Percentiles rank a stretch among this genome's conserved stretches.
These are phyloP conservation scores for Knoxdaviesia capensis DNA, from an alignment of 2,329 filamentous ascomycete genomes.

Conservation along the genomic window DNA sequence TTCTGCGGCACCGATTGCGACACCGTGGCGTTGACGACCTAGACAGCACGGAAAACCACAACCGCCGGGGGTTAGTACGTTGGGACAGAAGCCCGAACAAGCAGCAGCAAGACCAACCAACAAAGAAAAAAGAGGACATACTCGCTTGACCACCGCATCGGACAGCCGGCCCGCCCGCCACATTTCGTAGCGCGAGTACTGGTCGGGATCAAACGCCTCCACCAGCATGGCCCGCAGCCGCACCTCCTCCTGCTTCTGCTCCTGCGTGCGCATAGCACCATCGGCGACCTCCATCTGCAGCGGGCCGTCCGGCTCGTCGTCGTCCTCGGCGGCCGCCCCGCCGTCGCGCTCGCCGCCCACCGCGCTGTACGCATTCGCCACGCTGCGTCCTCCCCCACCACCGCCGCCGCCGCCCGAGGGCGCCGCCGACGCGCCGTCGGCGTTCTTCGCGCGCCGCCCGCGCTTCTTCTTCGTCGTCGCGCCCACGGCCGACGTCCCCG, in stretches of 20 bases:
- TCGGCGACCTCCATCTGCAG: constrained; percentile 30
- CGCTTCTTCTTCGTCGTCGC: constrained; percentile 35
- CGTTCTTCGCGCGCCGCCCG: constrained; percentile 38
- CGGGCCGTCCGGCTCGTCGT: constrained; percentile 25
- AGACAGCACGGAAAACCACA: neutral
- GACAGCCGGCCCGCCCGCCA: constrained; percentile 51
- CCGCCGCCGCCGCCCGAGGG: constrained; percentile 21
- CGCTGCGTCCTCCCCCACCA: constrained; percentile 22
- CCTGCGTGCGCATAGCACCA: constrained; percentile 40
- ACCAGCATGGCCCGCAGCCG: constrained; percentile 39
- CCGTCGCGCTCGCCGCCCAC: constrained; percentile 18
- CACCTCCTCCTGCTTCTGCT: constrained; percentile 45
- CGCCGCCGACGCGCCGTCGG: constrained; percentile 19
- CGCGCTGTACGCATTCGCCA: constrained; percentile 20
- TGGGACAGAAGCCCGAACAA: neutral
- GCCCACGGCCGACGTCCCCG: constrained; percentile 7
- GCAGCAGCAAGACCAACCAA: neutral
- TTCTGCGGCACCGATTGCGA: constrained; percentile 58
- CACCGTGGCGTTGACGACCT: constrained; percentile 63
- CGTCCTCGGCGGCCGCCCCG: constrained; percentile 32
- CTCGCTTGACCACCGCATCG: constrained; percentile 47
- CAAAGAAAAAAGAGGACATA: constrained; percentile 14
- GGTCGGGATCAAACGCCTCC: constrained; percentile 41
- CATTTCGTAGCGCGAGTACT: constrained; percentile 49
- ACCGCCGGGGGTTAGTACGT: neutral